These are phyloP conservation scores for Carex littledalei DNA, from an alignment of 176 grass and related monocot species.

Conservation along the genomic window DNA sequence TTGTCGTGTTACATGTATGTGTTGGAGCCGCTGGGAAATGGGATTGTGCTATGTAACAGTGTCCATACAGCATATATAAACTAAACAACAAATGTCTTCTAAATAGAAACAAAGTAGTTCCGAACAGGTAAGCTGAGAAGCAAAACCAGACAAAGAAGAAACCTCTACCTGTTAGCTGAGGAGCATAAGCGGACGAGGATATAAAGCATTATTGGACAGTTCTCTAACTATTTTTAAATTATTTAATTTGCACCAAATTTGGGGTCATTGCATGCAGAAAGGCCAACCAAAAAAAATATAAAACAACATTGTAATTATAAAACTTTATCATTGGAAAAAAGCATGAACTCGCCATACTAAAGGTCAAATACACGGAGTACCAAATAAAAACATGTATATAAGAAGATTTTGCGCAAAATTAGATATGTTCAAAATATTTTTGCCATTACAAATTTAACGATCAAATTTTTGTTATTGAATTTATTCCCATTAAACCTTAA, in stretches of 20 bases:
- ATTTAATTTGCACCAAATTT: neutral
- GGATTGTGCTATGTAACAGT: neutral
- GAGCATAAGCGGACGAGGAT: constrained; percentile 1
- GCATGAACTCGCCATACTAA: neutral
- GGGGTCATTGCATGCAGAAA: constrained; percentile 9
- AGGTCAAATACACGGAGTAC: neutral
- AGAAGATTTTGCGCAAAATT: neutral
- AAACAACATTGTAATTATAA: neutral
- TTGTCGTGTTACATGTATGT: neutral
- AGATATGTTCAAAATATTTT: neutral
- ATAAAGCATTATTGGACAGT: neutral
- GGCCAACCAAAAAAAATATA: neutral
- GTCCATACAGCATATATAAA: neutral
- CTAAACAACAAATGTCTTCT: neutral
- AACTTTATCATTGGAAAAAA: neutral
- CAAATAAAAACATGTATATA: neutral
- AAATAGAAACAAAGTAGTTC: constrained; percentile 6
- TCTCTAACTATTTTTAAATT: neutral
- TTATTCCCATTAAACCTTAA: neutral
- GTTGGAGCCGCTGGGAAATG: neutral
- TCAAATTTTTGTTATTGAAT: neutral
- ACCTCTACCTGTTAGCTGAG: neutral
- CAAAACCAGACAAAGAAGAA: constrained; percentile 10
- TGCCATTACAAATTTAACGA: neutral
- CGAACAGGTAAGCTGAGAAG: neutral